These are phyloP conservation scores for Oxytropis ochrocephala DNA, from an alignment of 306 rosid genomes.

Conservation along the genomic window DNA sequence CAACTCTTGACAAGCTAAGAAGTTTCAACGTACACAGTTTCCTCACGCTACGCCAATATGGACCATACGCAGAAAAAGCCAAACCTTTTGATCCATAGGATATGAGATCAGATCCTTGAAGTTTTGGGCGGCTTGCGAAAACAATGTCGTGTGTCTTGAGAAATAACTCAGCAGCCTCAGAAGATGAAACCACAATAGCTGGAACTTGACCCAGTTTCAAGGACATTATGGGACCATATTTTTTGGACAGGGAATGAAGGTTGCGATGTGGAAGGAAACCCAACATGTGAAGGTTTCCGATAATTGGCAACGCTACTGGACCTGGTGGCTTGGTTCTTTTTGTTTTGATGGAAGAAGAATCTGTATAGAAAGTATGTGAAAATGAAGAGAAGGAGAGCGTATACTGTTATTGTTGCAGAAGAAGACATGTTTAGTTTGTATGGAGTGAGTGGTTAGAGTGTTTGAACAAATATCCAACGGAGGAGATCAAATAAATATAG, in stretches of 20 bases:
- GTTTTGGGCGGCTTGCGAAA: neutral
- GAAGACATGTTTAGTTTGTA: neutral
- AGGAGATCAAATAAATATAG: too few relatives aligned
- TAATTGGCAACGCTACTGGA: constrained; percentile 18
- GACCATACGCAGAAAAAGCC: neutral
- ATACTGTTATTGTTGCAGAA: neutral
- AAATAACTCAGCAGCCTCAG: constrained; percentile 27
- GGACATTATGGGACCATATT: constrained; percentile 30
- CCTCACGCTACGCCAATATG: constrained; percentile 28
- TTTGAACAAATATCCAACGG: too few relatives aligned
- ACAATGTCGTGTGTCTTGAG: constrained; percentile 33
- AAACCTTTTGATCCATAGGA: constrained; percentile 16
- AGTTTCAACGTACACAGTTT: constrained; percentile 20
- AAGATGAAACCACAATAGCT: constrained; percentile 21
- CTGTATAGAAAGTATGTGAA: neutral
- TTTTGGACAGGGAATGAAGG: constrained; percentile 13
- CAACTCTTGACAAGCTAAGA: constrained; percentile 4
- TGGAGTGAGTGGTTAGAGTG: too few relatives aligned
- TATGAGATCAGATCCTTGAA: neutral
- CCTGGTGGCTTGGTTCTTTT: constrained; percentile 25
- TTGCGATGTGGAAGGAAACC: constrained; percentile 18
- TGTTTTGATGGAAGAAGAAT: neutral
- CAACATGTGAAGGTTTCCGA: constrained; percentile 32
- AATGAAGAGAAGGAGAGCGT: neutral
- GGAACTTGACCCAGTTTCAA: constrained; percentile 14